A percentile compares a stretch with the other conserved stretches of the same genome.
These are phyloP conservation scores for Tetracladium setigerum DNA, from an alignment of 495 filamentous ascomycete genomes.

Conservation along the genomic window DNA sequence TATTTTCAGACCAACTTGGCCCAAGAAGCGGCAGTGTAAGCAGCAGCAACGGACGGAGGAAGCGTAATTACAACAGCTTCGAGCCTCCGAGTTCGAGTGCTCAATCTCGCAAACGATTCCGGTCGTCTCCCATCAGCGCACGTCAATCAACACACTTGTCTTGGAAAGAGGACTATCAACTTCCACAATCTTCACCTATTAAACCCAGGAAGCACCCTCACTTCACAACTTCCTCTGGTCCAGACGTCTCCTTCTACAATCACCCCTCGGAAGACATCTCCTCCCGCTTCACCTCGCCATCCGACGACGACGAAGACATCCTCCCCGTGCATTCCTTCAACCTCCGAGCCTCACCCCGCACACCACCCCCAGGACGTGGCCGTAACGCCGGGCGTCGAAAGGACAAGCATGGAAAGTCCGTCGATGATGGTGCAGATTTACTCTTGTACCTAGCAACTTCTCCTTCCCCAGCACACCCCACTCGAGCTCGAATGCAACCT, in stretches of 20 bases:
- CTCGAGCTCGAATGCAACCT: constrained; percentile 46
- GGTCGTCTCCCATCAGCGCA: constrained; percentile 56
- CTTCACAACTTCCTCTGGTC: constrained; percentile 53
- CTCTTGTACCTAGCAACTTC: constrained; percentile 89
- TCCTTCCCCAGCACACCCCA: constrained; percentile 64
- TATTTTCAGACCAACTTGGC: constrained; percentile 61
- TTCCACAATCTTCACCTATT: constrained; percentile 78
- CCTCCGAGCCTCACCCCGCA: constrained; percentile 67
- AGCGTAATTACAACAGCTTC: constrained; percentile 42
- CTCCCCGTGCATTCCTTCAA: constrained; percentile 73
- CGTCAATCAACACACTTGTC: constrained; percentile 47
- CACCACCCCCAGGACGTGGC: constrained; percentile 60
- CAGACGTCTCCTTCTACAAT: constrained; percentile 63
- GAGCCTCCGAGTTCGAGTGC: constrained; percentile 33
- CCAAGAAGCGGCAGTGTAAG: constrained; percentile 33
- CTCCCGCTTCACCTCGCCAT: constrained; percentile 48
- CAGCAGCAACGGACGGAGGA: constrained; percentile 45
- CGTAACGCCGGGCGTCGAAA: constrained; percentile 10
- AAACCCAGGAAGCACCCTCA: constrained; percentile 55
- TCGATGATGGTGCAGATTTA: constrained; percentile 83
- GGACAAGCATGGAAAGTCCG: constrained; percentile 39
- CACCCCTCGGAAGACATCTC: constrained; percentile 50
- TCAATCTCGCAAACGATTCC: constrained; percentile 55
- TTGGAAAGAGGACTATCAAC: constrained; percentile 66
- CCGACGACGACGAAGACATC: constrained; percentile 75